Conservation (phyloP, 495 filamentous ascomycete species). For the Penicillium psychrofluorescens region DNA sequence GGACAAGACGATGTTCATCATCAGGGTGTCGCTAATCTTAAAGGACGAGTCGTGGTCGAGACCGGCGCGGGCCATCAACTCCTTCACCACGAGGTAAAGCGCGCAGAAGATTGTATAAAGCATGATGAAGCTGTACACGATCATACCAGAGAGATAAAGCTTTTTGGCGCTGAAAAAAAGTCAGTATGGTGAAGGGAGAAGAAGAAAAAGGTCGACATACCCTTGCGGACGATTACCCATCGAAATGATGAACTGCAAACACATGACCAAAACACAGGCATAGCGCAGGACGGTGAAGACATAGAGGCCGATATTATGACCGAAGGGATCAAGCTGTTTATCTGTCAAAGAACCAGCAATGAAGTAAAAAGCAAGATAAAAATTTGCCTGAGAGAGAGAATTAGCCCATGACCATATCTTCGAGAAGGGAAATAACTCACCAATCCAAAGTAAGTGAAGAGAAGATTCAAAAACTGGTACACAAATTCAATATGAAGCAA, state of each 20-base stretch:
- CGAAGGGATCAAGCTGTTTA: constrained; percentile 77
- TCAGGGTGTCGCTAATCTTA: constrained; percentile 71
- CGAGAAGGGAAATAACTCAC: constrained; percentile 25
- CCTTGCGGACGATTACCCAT: constrained; percentile 98
- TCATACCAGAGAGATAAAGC: constrained; percentile 81
- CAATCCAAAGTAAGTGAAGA: constrained; percentile 97
- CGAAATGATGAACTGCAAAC: constrained; percentile 94
- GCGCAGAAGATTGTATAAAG: constrained; percentile 84
- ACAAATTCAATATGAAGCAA: constrained; percentile 92
- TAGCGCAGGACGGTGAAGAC: constrained; percentile 87
- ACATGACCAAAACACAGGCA: constrained; percentile 77
- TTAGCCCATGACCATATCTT: background rate
- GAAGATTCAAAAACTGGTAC: constrained; percentile 83
- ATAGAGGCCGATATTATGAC: constrained; percentile 70
- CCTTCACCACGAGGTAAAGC: constrained; percentile 77
- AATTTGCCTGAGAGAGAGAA: constrained; percentile 61
- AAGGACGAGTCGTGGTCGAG: constrained; percentile 30
- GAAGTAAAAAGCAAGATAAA: constrained; percentile 98
- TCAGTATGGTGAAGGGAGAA: background rate
- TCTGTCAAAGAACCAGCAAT: constrained; percentile 92
- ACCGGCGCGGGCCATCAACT: constrained; percentile 52
- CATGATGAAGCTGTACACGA: constrained; percentile 91
- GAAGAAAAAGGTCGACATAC: constrained; percentile 22
- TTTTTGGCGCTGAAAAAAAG: constrained; percentile 57
- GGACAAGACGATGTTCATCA: constrained; percentile 92